phyloP scores from a whole-genome alignment of 176 grass and related monocot species.

The Triticum timopheevii region DNA sequence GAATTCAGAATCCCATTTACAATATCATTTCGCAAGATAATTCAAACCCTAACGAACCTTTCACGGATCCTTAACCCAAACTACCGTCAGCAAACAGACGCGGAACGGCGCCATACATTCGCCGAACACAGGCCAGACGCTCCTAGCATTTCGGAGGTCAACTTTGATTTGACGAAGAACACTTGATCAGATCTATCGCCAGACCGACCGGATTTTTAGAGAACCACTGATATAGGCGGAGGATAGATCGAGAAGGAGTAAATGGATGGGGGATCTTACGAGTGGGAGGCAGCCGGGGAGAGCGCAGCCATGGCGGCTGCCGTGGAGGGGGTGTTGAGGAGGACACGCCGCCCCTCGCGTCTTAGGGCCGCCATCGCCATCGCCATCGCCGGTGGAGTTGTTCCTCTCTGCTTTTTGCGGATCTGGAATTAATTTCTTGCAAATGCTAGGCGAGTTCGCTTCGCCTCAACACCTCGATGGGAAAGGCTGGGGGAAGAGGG shows the following conservation, averaged over 20 bases:
- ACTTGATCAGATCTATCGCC: not conserved
- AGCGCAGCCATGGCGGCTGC: constrained; percentile 39
- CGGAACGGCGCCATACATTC: not conserved
- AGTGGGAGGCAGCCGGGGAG: constrained; percentile 39
- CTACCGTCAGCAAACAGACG: not conserved
- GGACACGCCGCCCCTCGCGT: constrained; percentile 60
- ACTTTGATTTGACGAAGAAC: not conserved
- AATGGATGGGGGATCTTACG: constrained; percentile 27
- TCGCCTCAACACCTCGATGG: not conserved
- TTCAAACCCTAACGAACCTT: not conserved
- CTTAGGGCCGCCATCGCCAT: constrained; percentile 80
- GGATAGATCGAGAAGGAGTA: not conserved
- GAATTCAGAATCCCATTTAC: not conserved
- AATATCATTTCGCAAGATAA: constrained; percentile 6
- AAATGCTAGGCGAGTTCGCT: not conserved
- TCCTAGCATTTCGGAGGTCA: not conserved
- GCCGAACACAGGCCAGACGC: not conserved
- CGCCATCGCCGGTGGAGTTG: constrained; percentile 47
- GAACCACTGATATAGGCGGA: not conserved
- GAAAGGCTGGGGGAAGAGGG: not conserved
- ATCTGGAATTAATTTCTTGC: not conserved
- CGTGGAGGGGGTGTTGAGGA: constrained; percentile 40
- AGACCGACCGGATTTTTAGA: not conserved
- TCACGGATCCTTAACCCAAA: not conserved
- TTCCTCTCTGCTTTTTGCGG: constrained; percentile 11